A percentile compares a stretch with the other conserved stretches of the same genome.
These are phyloP conservation scores for Pugionium dolabratum DNA, from an alignment of 345 rosid genomes.

Conservation along the genomic window DNA sequence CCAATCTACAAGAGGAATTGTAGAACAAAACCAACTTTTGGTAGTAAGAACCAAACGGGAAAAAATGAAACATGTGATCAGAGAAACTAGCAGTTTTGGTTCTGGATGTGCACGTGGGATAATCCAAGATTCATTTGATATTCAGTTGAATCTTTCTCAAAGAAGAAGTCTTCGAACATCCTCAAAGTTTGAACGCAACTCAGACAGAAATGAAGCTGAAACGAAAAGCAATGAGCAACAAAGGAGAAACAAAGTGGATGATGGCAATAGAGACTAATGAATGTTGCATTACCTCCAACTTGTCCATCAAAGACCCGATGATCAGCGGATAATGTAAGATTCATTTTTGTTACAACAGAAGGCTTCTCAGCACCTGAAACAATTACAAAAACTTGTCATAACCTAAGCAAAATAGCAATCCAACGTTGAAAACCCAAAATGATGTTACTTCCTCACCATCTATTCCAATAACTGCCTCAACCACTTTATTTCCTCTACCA, in stretches of 20 bases:
- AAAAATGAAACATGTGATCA: constrained; percentile 33
- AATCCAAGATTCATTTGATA: neutral
- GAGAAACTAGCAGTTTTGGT: constrained; percentile 27
- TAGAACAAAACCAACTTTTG: constrained; percentile 25
- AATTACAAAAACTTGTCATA: constrained; percentile 19
- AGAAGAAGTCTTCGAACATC: constrained; percentile 79
- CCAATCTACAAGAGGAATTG: constrained; percentile 23
- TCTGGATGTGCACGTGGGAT: constrained; percentile 23
- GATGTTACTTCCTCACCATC: constrained; percentile 58
- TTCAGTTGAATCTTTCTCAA: constrained; percentile 38
- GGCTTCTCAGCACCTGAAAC: constrained; percentile 70
- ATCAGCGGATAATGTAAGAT: constrained; percentile 83
- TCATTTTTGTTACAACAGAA: constrained; percentile 76
- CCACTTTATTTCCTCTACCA: constrained; percentile 88
- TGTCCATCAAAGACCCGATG: constrained; percentile 94
- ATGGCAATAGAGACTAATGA: neutral
- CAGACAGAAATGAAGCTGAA: constrained; percentile 82
- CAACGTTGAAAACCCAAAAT: neutral
- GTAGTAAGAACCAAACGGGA: constrained; percentile 12
- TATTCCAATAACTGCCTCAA: constrained; percentile 62
- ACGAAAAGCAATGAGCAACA: constrained; percentile 19
- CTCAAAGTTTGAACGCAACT: constrained; percentile 67
- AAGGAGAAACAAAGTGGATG: constrained; percentile 3
- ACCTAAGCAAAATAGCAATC: neutral
- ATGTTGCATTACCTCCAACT: constrained; percentile 67